Evolutionary conservation across 441 rosid species (phyloP).

Genomic region (Corymbia citriodora): DNA sequence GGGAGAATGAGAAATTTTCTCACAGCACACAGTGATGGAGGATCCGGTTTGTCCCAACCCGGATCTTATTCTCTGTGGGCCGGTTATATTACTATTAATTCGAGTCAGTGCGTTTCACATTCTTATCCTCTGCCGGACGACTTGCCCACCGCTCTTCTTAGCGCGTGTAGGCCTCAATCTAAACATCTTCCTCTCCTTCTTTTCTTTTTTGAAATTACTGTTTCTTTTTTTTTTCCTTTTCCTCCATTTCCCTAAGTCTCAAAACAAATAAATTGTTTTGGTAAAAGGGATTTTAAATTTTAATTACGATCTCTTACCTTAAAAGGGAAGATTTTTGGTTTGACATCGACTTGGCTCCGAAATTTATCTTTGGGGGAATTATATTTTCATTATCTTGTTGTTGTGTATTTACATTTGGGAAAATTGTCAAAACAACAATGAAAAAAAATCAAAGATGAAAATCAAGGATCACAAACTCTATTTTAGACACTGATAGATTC

Average conservation of each 20-base stretch:
- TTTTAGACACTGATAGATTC: background rate
- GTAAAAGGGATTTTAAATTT: background rate
- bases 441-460: accelerated
- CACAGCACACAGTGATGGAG: background rate
- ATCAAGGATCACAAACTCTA: background rate
- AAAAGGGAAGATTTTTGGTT: background rate
- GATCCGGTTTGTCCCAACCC: background rate
- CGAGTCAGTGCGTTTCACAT: background rate
- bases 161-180: background rate
- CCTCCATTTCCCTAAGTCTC: background rate
- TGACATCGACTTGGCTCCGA: background rate
- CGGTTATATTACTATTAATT: background rate
- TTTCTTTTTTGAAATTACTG: background rate
- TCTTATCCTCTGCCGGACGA: background rate
- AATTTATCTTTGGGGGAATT: background rate
- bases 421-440: no score
- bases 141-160: background rate
- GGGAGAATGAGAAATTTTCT: background rate
- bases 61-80: background rate
- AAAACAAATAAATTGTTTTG: background rate
- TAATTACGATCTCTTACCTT: background rate
- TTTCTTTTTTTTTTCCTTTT: background rate
- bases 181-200: background rate
- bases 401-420: no score
- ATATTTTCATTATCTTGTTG: no score